Conservation (phyloP, 208 protist species). For the Wallacemonas sp. region DNA sequence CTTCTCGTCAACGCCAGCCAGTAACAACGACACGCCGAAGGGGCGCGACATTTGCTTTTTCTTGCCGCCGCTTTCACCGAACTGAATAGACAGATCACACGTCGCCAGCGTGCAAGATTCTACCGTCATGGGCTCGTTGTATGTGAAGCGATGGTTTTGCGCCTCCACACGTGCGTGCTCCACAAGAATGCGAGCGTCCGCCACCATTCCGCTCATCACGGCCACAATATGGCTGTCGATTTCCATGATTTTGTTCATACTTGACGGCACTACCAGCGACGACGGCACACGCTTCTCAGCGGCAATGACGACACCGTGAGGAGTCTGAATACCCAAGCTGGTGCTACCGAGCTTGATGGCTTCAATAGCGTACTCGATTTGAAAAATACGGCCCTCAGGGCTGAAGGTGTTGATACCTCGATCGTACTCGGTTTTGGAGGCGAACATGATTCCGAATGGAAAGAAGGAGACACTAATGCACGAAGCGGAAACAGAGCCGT, state of each 20-base stretch:
- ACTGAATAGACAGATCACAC: conserved; percentile 97
- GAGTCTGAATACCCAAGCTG: conserved; percentile 97
- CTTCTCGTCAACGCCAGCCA: conserved; percentile 97
- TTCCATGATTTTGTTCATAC: conserved; percentile 98
- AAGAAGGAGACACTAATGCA: too few relatives aligned
- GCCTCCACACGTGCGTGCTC: conserved; percentile 98
- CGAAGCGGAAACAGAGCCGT: too few relatives aligned
- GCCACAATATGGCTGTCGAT: conserved; percentile 96
- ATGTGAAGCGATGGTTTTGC: conserved; percentile 99
- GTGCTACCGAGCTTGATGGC: conserved; percentile 97
- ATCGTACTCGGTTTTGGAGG: conserved; percentile 97
- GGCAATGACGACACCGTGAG: conserved; percentile 98
- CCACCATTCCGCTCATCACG: conserved; percentile 98
- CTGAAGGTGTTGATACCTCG: conserved; percentile 99
- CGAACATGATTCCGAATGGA: conserved; percentile 89
- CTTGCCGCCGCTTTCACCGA: conserved; percentile 95
- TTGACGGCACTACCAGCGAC: conserved; percentile 95
- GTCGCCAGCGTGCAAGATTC: conserved; percentile 97
- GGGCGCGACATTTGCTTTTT: conserved; percentile 95
- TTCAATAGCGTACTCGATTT: conserved; percentile 93
- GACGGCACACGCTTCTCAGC: conserved; percentile 99
- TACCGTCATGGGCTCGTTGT: conserved; percentile 98
- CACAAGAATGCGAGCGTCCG: conserved; percentile 98
- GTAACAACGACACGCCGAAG: conserved; percentile 98
- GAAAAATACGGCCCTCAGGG: conserved; percentile 99